A percentile compares a stretch with the other conserved stretches of the same genome.
Evolutionary conservation across 257 asterid species (phyloP).

Genomic region (Solanum acaule): DNA sequence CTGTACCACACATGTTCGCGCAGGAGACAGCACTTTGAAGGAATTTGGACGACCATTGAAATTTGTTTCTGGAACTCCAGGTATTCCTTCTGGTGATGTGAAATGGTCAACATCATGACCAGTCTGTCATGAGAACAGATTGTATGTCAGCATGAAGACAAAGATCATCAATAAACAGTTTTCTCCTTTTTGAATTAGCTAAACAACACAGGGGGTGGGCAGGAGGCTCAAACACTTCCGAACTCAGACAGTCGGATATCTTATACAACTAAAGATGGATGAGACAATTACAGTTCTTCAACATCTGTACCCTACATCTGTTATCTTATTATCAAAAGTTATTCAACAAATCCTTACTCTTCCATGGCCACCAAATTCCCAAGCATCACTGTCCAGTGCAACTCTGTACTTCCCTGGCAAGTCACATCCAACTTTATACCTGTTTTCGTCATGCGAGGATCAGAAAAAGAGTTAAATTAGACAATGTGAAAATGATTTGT

Average conservation of each 20-base stretch:
- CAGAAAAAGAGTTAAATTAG: background rate
- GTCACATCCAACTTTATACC: constrained; percentile 96
- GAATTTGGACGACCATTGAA: constrained; percentile 92
- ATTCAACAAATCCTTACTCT: constrained; percentile 50
- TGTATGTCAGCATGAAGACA: background rate
- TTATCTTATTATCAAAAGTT: background rate
- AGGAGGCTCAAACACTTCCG: background rate
- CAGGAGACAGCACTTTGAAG: constrained; percentile 77
- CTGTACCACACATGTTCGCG: constrained; percentile 83
- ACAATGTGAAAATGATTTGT: background rate
- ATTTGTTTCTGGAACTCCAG: constrained; percentile 90
- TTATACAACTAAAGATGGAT: background rate
- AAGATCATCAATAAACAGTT: background rate
- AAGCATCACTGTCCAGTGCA: constrained; percentile 87
- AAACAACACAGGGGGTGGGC: background rate
- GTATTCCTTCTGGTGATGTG: constrained; percentile 87
- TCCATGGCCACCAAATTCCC: constrained; percentile 93
- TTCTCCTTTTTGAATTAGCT: background rate
- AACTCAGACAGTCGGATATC: background rate
- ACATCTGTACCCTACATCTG: background rate
- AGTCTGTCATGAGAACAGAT: constrained; percentile 33
- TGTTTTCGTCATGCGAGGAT: constrained; percentile 16
- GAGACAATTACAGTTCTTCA: background rate
- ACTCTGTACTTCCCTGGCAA: constrained; percentile 90
- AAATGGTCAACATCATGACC: constrained; percentile 84